These are phyloP conservation scores for Geotrichum citri-aurantii DNA, from an alignment of 1,139 yeast genomes.

Conservation along the genomic window DNA sequence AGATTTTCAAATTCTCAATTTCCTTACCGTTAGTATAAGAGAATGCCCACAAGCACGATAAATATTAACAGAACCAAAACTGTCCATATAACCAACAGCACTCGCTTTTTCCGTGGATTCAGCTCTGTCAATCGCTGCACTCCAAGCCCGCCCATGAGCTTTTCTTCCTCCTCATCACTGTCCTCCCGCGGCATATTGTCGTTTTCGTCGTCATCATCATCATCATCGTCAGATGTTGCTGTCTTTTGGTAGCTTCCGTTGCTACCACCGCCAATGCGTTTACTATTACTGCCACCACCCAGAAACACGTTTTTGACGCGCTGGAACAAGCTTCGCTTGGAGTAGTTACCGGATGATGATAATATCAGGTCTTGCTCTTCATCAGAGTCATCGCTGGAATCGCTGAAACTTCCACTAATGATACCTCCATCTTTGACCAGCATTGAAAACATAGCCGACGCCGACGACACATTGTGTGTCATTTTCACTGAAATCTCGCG, in stretches of 20 bases:
- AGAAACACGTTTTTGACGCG: neutral
- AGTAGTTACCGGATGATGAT: neutral
- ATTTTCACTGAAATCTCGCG: neutral
- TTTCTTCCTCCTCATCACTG: neutral
- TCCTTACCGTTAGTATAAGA: neutral
- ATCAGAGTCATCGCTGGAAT: neutral
- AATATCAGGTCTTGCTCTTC: neutral
- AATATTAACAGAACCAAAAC: neutral
- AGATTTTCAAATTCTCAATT: neutral
- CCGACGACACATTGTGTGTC: neutral
- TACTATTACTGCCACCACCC: neutral
- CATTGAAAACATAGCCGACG: neutral
- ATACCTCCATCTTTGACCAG: neutral
- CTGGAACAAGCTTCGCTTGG: neutral
- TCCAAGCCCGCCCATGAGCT: neutral
- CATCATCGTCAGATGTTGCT: neutral
- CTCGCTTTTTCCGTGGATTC: neutral
- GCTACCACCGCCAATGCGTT: neutral
- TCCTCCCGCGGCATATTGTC: neutral
- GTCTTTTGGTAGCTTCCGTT: neutral
- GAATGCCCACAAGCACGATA: neutral
- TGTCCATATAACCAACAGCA: neutral
- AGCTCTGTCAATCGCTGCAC: neutral
- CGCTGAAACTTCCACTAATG: neutral
- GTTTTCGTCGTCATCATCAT: neutral